Base-by-base conservation (phyloP, 768 basidiomycete species). In the Leccinellum rugosiceps region DNA sequence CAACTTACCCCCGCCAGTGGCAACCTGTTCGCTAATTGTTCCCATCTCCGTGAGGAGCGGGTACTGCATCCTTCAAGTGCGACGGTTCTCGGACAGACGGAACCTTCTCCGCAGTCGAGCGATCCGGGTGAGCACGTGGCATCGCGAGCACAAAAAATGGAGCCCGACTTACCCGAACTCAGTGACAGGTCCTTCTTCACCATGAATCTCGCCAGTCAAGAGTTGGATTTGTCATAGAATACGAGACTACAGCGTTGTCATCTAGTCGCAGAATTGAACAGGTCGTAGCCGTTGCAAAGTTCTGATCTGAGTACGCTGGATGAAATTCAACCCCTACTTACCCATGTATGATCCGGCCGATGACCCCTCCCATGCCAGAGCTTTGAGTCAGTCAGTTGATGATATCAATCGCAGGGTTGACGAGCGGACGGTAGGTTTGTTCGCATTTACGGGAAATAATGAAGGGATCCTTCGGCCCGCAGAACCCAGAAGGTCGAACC, bases 261-360 rank as follows among this genome's bases (percentile, higher is more conserved):
- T 35, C 57, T 54, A 7, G 23, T 59, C 38, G 54, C 45, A 50
- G 46, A 51, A 50, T 17, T 52, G 41, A 44, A 9, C 35, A 26
- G 9, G 14, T 15, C n/a, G 32, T 41, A 19, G 45, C 53, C 45
- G 43, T 55, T 15, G 26, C 34, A n/a, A 32, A 44, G 25, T 38
- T 28, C 48, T 67, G 58, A 46, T 38, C 17, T 41, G 38, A 41
- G 38, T 45, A 15, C 17, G n/a, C 26, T 45, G 53, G 34, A 49
- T 48, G 52, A 44, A 52, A 45, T 25, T 6, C 8, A 53, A 52
- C 47, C 9, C 15, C 8, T 52, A 26, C 8, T 2, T 30, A 25
- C 45, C 14, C 23, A 25, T 25, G 21, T n/a, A 61, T 65, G 67
- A 61, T 68, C 67, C 68, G 67, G 56, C 65, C 68, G 63, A n/a